These are phyloP conservation scores for Tolypocladium paradoxum DNA, from an alignment of 2,329 filamentous ascomycete genomes.

Conservation along the genomic window DNA sequence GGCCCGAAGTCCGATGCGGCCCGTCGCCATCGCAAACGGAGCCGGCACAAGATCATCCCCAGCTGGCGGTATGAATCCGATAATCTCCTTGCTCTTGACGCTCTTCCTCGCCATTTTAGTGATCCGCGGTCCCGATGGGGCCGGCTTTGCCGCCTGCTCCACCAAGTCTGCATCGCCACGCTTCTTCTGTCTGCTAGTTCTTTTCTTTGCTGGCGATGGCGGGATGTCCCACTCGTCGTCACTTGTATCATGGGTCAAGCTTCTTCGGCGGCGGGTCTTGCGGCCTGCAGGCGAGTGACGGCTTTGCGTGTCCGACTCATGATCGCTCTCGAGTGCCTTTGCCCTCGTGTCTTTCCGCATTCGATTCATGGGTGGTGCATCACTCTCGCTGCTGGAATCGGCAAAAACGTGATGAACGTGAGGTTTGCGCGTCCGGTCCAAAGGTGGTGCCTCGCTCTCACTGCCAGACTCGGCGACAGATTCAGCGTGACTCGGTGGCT, in stretches of 20 bases:
- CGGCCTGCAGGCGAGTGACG: not conserved
- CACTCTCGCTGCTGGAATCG: not conserved
- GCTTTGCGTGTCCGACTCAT: not conserved
- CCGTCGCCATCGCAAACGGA: conserved; percentile 8
- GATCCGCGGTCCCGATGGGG: conserved; percentile 21
- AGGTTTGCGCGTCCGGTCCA: not conserved
- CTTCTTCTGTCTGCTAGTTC: not conserved
- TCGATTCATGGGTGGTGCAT: not conserved
- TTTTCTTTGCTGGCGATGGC: not conserved
- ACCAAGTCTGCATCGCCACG: not conserved
- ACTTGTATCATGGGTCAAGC: not conserved
- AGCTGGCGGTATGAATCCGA: conserved; percentile 23
- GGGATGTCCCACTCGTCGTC: conserved; percentile 4
- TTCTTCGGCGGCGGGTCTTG: not conserved
- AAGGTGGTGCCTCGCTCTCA: not conserved
- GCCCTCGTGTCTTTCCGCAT: not conserved
- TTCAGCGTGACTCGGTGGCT: not conserved
- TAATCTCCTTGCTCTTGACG: conserved; percentile 35
- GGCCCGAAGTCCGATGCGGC: conserved; percentile 1
- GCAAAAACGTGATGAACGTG: not conserved
- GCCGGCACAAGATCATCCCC: conserved; percentile 7
- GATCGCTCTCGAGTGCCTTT: not conserved
- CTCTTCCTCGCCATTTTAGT: conserved; percentile 29
- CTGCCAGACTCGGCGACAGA: not conserved
- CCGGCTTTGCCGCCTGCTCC: not conserved